phyloP scores from a whole-genome alignment of 2,329 filamentous ascomycete species.

The Claviceps monticola region DNA sequence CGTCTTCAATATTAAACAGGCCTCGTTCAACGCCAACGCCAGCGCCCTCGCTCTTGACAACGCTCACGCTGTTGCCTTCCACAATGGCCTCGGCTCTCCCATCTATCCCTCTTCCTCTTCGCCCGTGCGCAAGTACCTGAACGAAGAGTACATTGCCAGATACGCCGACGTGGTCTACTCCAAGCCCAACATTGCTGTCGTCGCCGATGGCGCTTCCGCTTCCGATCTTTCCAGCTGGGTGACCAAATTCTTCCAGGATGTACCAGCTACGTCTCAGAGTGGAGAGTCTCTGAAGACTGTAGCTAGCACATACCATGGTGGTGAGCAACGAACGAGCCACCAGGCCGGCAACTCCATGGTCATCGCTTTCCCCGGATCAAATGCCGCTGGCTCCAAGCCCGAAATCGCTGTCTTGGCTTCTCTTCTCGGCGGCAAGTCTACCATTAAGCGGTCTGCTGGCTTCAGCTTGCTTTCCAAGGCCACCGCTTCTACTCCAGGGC shows the following conservation, averaged over 20 bases:
- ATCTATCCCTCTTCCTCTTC: conserved; percentile 59
- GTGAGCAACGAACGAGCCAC: conserved; percentile 80
- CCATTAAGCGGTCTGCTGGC: conserved; percentile 89
- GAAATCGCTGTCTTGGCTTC: conserved; percentile 78
- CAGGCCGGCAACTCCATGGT: conserved; percentile 68
- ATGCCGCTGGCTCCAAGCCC: conserved; percentile 70
- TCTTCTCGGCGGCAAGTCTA: conserved; percentile 78
- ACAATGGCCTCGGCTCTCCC: conserved; percentile 75
- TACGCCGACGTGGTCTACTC: conserved; percentile 71
- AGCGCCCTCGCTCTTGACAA: conserved; percentile 66
- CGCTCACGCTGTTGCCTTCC: conserved; percentile 78
- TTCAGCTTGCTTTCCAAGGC: conserved; percentile 85
- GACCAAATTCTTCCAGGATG: conserved; percentile 74
- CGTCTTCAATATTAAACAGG: conserved; percentile 65
- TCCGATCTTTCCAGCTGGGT: conserved; percentile 77
- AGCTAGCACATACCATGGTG: conserved; percentile 79
- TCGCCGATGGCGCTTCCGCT: conserved; percentile 75
- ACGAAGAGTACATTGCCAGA: conserved; percentile 56
- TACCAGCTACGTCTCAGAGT: conserved; percentile 40
- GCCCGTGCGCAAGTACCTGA: conserved; percentile 67
- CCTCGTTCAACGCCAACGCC: conserved; percentile 49
- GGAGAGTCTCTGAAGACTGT: conserved; percentile 41
- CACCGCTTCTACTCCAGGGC: conserved; percentile 49
- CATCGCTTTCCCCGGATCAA: conserved; percentile 84
- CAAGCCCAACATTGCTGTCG: conserved; percentile 81